Percentiles rank a stretch among this genome's conserved stretches.
phyloP scores from a whole-genome alignment of 2,329 filamentous ascomycete species.

The Diplodia sapinea region DNA sequence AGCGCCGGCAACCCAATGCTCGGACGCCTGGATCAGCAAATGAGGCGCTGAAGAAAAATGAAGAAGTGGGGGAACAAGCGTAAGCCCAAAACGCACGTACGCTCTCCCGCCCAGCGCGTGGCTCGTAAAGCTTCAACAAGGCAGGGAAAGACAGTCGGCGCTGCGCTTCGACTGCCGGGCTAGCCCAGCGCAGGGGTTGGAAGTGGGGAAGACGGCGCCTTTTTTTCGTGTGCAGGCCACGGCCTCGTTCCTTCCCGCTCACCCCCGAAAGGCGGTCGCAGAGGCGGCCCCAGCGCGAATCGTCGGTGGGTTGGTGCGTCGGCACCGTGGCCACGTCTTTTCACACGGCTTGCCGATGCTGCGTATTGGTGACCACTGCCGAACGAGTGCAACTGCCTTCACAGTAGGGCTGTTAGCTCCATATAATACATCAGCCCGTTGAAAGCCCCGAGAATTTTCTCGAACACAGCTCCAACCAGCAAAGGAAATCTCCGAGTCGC shows the following conservation, averaged over 20 bases:
- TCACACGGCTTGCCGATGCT: background rate
- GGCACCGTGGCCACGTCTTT: constrained; percentile 4
- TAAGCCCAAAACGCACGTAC: constrained; percentile 14
- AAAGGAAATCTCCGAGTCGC: background rate
- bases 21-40: background rate
- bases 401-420: background rate
- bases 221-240: background rate
- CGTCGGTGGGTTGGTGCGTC: background rate
- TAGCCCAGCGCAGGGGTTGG: background rate
- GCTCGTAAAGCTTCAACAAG: constrained; percentile 3
- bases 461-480: background rate
- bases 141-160: constrained; percentile 8
- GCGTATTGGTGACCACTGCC: background rate
- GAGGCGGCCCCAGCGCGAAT: constrained; percentile 4
- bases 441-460: background rate
- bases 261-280: constrained; percentile 21
- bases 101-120: constrained; percentile 5
- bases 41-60: background rate
- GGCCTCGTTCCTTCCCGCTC: constrained; percentile 22
- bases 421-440: background rate
- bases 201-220: constrained; percentile 10
- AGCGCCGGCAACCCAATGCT: constrained; percentile 11
- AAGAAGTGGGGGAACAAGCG: constrained; percentile 15
- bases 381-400: background rate
- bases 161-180: constrained; percentile 7